Evolutionary conservation across 805 yeast species (phyloP).

Genomic region (Yarrowia sp.): DNA sequence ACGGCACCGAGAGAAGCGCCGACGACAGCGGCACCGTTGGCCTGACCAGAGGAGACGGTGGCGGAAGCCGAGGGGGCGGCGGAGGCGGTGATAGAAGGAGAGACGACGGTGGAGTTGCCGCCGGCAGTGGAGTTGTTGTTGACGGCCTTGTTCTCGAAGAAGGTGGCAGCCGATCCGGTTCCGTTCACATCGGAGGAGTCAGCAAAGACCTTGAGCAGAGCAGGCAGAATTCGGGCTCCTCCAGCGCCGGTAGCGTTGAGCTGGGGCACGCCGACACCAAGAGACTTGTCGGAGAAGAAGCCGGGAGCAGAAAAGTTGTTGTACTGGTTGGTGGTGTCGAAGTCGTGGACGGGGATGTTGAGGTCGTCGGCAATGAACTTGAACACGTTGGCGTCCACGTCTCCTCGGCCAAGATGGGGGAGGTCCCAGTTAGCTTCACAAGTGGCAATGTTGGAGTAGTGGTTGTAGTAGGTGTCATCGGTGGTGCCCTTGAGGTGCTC

Average conservation of each 20-base stretch:
- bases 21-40: slow-evolving; percentile 1
- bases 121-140: background rate
- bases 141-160: slow-evolving; percentile 8
- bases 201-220: slow-evolving; percentile 14
- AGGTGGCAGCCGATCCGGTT: slow-evolving; percentile 22
- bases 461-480: slow-evolving; percentile 60
- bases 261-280: slow-evolving; percentile 14
- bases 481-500: slow-evolving; percentile 54
- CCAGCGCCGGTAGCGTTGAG: slow-evolving; percentile 29
- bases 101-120: slow-evolving; percentile 2
- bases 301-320: slow-evolving; percentile 27
- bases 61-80: background rate
- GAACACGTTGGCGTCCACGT: slow-evolving; percentile 60
- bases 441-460: slow-evolving; percentile 59
- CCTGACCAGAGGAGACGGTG: background rate
- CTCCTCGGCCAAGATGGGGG: slow-evolving; percentile 59
- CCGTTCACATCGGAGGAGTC: slow-evolving; percentile 7
- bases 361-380: slow-evolving; percentile 52
- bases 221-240: slow-evolving; percentile 29
- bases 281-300: slow-evolving; percentile 20
- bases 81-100: background rate
- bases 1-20: slow-evolving; percentile 4
- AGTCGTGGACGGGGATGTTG: slow-evolving; percentile 30
- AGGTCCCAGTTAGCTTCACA: slow-evolving; percentile 61
- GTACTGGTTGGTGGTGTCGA: slow-evolving; percentile 34